phyloP scores from a whole-genome alignment of 345 rosid genomes.

The Sapria himalayana region DNA sequence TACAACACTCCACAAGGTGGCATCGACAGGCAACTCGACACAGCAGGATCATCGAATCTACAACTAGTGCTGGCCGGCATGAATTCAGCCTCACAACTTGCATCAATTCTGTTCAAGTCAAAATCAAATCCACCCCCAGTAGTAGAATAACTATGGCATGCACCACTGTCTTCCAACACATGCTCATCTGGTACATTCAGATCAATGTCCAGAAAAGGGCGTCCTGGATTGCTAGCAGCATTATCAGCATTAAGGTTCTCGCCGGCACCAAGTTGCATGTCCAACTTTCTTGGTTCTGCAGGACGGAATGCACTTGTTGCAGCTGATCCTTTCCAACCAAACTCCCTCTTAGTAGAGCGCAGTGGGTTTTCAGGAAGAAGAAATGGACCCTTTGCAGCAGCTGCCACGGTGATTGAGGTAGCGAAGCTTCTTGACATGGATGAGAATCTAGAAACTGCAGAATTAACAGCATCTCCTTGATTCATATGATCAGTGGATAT shows the following conservation, averaged over 20 bases:
- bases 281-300: conserved; percentile 69
- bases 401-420: conserved; percentile 56
- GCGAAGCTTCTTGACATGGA: conserved; percentile 26
- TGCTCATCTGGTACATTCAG: conserved; percentile 73
- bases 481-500: conserved; percentile 35
- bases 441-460: conserved; percentile 15
- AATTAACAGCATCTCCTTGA: conserved; percentile 20
- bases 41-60: conserved; percentile 19
- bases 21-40: conserved; percentile 12
- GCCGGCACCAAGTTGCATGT: conserved; percentile 17
- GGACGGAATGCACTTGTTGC: conserved; percentile 98
- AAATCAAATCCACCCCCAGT: conserved; percentile 76
- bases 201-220: conserved; percentile 49
- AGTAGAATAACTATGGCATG: conserved; percentile 16
- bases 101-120: conserved; percentile 65
- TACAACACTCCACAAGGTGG: conserved; percentile 15
- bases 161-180: conserved; percentile 43
- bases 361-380: conserved; percentile 57
- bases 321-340: conserved; percentile 97
- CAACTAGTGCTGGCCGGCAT: conserved; percentile 15
- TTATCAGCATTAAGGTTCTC: conserved; percentile 16
- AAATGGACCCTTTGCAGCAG: conserved; percentile 81
- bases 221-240: conserved; percentile 23
- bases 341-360: conserved; percentile 35
- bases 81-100: conserved; percentile 25